Evolutionary conservation across 2,329 filamentous ascomycete genomes (phyloP).

Genomic region (Leptographium galeiforme): DNA sequence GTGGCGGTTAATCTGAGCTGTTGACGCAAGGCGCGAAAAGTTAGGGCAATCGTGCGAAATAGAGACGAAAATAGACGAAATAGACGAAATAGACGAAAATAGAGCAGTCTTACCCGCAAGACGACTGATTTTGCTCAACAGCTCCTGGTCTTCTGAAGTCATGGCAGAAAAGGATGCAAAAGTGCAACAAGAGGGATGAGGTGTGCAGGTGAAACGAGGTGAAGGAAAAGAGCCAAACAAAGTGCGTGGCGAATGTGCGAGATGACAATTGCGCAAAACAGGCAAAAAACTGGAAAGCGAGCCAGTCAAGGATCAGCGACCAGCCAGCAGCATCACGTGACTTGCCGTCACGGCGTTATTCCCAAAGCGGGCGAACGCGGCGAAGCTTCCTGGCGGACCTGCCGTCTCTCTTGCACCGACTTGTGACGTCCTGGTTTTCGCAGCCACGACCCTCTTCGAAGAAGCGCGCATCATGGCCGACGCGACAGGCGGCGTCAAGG

Average conservation of each 20-base stretch:
- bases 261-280: too few relatives aligned
- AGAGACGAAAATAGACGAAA: neutral
- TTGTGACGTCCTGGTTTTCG: too few relatives aligned
- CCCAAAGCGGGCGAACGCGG: neutral
- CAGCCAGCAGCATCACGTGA: too few relatives aligned
- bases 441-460: too few relatives aligned
- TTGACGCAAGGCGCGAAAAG: neutral
- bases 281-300: too few relatives aligned
- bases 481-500: conserved; percentile 5
- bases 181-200: neutral
- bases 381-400: neutral
- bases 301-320: too few relatives aligned
- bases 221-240: neutral
- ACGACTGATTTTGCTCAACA: conserved; percentile 39
- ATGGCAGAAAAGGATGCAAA: conserved; percentile 12
- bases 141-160: conserved; percentile 36
- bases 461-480: conserved; percentile 3
- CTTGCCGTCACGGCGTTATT: neutral
- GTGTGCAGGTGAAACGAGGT: neutral
- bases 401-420: too few relatives aligned
- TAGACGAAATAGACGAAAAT: neutral
- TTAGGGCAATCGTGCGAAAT: too few relatives aligned
- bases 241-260: too few relatives aligned
- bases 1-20: conserved; percentile 69
- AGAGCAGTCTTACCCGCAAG: conserved; percentile 28